Base-by-base conservation (phyloP, 1,139 yeast genomes). In the Zygosaccharomyces pseudobailii region DNA sequence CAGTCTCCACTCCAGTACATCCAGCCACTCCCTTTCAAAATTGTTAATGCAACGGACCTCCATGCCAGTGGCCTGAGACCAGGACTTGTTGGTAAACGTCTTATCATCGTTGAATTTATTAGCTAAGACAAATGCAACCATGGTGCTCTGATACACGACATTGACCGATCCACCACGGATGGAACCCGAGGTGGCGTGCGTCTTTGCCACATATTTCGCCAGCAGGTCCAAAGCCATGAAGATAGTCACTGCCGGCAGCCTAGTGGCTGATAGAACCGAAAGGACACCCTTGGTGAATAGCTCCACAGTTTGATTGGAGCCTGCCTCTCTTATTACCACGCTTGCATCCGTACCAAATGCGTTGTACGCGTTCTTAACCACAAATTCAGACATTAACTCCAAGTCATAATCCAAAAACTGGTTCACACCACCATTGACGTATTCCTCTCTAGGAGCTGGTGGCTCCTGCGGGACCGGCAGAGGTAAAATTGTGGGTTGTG, bases 31-130 rank as follows among this genome's bases (percentile, higher is more conserved):
- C 49, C 78, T 77, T 71, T 92, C 98, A 54, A 79, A 72, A 22
- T 67, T 63, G 59, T 90, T 88, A 52, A 92, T 73, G 34, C 75
- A 70, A 3, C 61, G 60, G 46, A 87, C 74, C 13, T 79, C 71
- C 54, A 92, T 75, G 23, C 95, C 95, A 10, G 97, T 87, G 21
- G 97, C 97, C 48, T 89, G 92, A 40, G 89, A 78, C 98, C 98
- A 92, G 7, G 96, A 88, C 62, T 82, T 82, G 70, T 90, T 92
- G 52, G 96, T 89, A 63, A 92, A 92, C 23, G 97, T 92, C 69
- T 90, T 89, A 71, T 92, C 98, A 67, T 92, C 97, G 64, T 90
- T 89, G 66, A 89, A 87, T 69, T 92, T 92, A 71, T 92, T 92
- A 38, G 97, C 95, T 54, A 92, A 73, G 34, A 92, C 78, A 41